A percentile compares a stretch with the other conserved stretches of the same genome.
phyloP scores from a whole-genome alignment of 192 early-diverging fungal genomes.

The Coemansia sp. region DNA sequence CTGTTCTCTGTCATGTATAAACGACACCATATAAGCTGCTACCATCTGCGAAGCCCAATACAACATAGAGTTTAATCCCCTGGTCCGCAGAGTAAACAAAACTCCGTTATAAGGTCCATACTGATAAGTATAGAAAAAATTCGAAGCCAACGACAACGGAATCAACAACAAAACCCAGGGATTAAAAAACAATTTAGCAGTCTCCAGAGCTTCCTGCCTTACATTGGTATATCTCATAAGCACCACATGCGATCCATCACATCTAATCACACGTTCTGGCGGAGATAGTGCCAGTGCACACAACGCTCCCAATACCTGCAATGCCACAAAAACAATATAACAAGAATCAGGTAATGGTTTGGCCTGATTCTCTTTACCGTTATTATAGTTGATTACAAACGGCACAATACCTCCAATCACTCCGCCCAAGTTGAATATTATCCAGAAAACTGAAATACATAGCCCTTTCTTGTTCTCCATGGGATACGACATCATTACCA shows the following conservation, averaged over 20 bases:
- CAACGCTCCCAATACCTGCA: conserved; percentile 65
- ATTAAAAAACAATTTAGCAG: conserved; percentile 62
- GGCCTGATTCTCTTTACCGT: conserved; percentile 59
- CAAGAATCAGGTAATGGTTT: conserved; percentile 70
- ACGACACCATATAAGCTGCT: conserved; percentile 64
- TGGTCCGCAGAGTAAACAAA: conserved; percentile 69
- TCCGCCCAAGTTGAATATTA: conserved; percentile 75
- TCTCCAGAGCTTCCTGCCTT: conserved; percentile 55
- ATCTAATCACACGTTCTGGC: conserved; percentile 58
- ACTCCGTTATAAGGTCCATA: conserved; percentile 63
- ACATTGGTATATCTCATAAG: conserved; percentile 64
- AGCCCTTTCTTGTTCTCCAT: conserved; percentile 69
- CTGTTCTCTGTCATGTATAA: conserved; percentile 21
- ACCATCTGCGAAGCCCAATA: conserved; percentile 80
- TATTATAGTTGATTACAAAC: conserved; percentile 56
- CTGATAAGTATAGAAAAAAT: conserved; percentile 70
- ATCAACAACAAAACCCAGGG: conserved; percentile 67
- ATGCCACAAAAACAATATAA: conserved; percentile 70
- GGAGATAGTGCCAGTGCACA: conserved; percentile 61
- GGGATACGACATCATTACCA: conserved; percentile 80
- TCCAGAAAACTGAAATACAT: conserved; percentile 79
- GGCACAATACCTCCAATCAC: conserved; percentile 68
- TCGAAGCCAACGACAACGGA: conserved; percentile 68
- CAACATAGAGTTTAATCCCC: conserved; percentile 69
- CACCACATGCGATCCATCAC: conserved; percentile 62